These are phyloP conservation scores for Cystobasidium tubakii DNA, from an alignment of 768 basidiomycete species.

Conservation along the genomic window DNA sequence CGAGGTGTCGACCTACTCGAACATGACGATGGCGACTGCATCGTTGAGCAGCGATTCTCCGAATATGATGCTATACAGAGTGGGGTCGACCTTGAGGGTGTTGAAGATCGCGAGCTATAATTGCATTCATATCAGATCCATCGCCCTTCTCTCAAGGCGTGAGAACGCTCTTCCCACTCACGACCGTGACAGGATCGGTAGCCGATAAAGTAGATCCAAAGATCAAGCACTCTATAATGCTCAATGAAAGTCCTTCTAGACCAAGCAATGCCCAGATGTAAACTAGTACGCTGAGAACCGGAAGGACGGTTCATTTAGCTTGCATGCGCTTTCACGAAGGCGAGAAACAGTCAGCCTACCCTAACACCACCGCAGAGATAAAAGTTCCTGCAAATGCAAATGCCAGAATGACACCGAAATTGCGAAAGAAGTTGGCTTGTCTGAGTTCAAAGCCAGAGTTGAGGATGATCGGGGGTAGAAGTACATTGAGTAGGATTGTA, in stretches of 20 bases:
- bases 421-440: slow-evolving; percentile 97
- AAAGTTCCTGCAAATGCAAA: slow-evolving; percentile 65
- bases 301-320: background rate
- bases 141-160: too few relatives aligned
- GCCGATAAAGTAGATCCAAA: slow-evolving; percentile 96
- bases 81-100: slow-evolving; percentile 96
- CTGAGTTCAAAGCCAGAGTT: slow-evolving; percentile 97
- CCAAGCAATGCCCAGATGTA: slow-evolving; percentile 92
- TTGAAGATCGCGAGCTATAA: slow-evolving; percentile 81
- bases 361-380: slow-evolving; percentile 90
- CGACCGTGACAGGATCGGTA: slow-evolving; percentile 94
- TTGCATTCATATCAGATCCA: too few relatives aligned
- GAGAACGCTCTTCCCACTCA: slow-evolving; percentile 1
- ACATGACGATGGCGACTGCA: slow-evolving; percentile 99
- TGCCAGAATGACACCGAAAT: slow-evolving; percentile 88
- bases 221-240: slow-evolving; percentile 83
- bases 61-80: slow-evolving; percentile 93
- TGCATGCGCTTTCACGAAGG: background rate
- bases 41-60: slow-evolving; percentile 95
- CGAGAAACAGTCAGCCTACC: slow-evolving; percentile 58
- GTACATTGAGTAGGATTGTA: slow-evolving; percentile 92
- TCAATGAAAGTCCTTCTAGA: slow-evolving; percentile 77
- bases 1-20: slow-evolving; percentile 71
- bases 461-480: slow-evolving; percentile 96
- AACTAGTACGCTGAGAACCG: slow-evolving; percentile 66